Conservation (phyloP, 106 monocot genomes). For the Allium cepa region DNA sequence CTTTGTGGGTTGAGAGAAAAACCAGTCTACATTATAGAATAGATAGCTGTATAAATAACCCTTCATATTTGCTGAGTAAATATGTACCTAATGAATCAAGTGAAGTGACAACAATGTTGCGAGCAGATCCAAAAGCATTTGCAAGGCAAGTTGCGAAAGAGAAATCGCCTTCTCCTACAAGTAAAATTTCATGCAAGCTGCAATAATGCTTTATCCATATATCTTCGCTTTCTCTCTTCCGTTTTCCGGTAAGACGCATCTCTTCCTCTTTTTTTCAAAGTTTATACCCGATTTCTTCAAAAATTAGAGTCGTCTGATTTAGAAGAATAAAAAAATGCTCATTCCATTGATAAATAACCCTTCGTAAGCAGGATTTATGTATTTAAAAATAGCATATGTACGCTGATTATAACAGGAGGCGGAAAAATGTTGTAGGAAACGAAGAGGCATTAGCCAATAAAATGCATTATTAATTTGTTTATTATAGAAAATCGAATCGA, state of each 20-base stretch:
- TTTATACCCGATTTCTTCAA: no score
- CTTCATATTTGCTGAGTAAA: background rate
- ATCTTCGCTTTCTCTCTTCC: conserved; percentile 9
- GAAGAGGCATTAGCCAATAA: no score
- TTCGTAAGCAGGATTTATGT: background rate
- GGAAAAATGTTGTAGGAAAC: background rate
- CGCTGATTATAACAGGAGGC: background rate
- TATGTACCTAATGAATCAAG: conserved; percentile 28
- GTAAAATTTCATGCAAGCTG: conserved; percentile 25
- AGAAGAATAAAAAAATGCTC: no score
- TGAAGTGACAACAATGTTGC: conserved; percentile 53
- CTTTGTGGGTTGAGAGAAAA: background rate
- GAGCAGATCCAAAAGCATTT: conserved; percentile 31
- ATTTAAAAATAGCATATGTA: background rate
- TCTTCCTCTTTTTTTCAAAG: background rate
- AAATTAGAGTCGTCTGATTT: no score
- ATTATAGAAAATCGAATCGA: no score
- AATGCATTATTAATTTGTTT: no score
- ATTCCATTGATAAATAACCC: no score
- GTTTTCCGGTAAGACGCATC: background rate
- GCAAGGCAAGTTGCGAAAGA: conserved; percentile 55
- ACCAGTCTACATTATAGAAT: background rate
- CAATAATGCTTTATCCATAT: conserved; percentile 39
- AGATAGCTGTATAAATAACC: background rate
- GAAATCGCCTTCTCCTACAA: conserved; percentile 61